Conservation (phyloP, 257 asterid species). For the Penstemon newberryi region DNA sequence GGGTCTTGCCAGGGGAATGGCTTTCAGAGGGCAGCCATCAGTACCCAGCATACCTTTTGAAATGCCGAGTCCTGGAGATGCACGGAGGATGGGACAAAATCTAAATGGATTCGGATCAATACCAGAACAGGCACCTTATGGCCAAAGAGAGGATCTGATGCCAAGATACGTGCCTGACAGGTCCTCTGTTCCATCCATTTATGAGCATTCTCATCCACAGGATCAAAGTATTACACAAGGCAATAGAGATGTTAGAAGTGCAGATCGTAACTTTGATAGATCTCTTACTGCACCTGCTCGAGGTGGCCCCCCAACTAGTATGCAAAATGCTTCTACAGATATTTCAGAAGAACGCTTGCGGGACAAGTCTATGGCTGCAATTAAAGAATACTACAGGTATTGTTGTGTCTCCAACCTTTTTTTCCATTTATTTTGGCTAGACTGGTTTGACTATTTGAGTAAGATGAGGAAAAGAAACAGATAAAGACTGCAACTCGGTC, state of each 20-base stretch:
- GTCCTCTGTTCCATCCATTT: slow-evolving; percentile 21
- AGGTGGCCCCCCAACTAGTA: slow-evolving; percentile 37
- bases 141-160: slow-evolving; percentile 62
- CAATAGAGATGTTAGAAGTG: slow-evolving; percentile 37
- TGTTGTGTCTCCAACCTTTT: slow-evolving; percentile 11
- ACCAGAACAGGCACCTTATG: slow-evolving; percentile 55
- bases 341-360: slow-evolving; percentile 60
- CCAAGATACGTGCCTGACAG: slow-evolving; percentile 42
- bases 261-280: slow-evolving; percentile 38
- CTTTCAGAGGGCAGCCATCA: slow-evolving; percentile 70
- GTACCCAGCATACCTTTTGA: slow-evolving; percentile 42
- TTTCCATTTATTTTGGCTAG: too few species aligned
- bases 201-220: slow-evolving; percentile 51
- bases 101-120: slow-evolving; percentile 57
- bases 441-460: too few species aligned
- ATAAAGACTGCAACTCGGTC: too few species aligned
- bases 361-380: slow-evolving; percentile 68
- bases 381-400: slow-evolving; percentile 88
- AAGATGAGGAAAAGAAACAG: too few species aligned
- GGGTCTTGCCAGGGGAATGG: slow-evolving; percentile 87
- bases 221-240: slow-evolving; percentile 38
- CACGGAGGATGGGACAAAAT: slow-evolving; percentile 56
- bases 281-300: slow-evolving; percentile 44
- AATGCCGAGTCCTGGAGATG: slow-evolving; percentile 45
- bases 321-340: slow-evolving; percentile 27